Evolutionary conservation across 2,329 filamentous ascomycete species (phyloP).

Genomic region (Fusarium gaditjirri): DNA sequence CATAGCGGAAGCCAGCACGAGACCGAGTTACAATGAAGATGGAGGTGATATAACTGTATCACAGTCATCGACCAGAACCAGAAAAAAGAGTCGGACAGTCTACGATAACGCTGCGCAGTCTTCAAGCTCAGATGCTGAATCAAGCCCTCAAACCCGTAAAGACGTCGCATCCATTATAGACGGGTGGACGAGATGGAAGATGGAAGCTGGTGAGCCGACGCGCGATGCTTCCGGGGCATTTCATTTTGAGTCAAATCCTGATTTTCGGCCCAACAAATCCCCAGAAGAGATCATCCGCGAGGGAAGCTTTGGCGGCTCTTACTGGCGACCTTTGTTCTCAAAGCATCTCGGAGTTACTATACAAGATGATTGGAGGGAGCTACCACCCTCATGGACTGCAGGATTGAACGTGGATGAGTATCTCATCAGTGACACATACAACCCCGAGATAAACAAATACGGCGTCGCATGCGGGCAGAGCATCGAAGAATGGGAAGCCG

Average conservation of each 20-base stretch:
- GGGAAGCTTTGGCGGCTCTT: conserved; percentile 23
- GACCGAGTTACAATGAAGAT: not conserved
- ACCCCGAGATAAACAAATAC: conserved; percentile 22
- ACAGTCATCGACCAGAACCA: not conserved
- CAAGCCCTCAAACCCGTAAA: not conserved
- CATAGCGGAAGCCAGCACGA: not conserved
- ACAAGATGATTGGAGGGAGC: conserved; percentile 10
- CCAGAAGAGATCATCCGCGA: conserved; percentile 18
- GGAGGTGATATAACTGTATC: rapidly evolving
- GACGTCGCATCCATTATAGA: not conserved
- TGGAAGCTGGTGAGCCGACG: not conserved
- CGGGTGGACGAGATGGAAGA: conserved; percentile 1
- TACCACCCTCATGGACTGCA: not conserved
- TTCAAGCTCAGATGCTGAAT: not conserved
- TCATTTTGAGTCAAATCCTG: not conserved
- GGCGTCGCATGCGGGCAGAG: conserved; percentile 19
- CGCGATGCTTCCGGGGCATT: not conserved
- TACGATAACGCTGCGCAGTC: not conserved
- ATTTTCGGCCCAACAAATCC: conserved; percentile 19
- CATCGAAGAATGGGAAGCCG: conserved; percentile 26
- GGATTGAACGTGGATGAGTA: conserved; percentile 2
- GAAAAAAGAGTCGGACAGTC: not conserved
- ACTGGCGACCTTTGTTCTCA: conserved; percentile 9
- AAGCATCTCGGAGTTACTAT: not conserved
- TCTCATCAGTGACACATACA: not conserved